A percentile compares a stretch with the other conserved stretches of the same genome.
phyloP scores from a whole-genome alignment of 2,329 filamentous ascomycete species.

The Clonostachys byssicola region DNA sequence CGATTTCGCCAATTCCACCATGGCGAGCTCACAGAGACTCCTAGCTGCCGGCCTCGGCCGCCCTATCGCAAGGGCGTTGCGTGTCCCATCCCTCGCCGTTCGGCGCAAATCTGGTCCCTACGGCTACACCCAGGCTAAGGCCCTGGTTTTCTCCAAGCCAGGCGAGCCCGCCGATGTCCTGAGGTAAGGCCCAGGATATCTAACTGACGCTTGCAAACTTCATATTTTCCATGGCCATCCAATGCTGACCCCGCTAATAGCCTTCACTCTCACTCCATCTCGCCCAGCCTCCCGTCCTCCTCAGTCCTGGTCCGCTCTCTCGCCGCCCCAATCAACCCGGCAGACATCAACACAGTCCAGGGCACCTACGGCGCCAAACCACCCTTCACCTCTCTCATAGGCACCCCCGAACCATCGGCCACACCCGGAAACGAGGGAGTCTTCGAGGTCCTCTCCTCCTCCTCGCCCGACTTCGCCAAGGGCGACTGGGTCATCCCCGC shows the following conservation, averaged over 20 bases:
- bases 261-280: constrained; percentile 73
- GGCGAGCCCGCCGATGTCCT: constrained; percentile 73
- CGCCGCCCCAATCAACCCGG: constrained; percentile 89
- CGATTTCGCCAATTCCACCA: too few relatives aligned
- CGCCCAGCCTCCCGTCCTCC: constrained; percentile 61
- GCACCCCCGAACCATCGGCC: constrained; percentile 71
- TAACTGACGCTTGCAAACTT: neutral
- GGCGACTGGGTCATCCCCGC: constrained; percentile 96
- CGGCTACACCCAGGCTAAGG: constrained; percentile 81
- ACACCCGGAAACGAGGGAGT: constrained; percentile 89
- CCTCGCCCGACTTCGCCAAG: constrained; percentile 46
- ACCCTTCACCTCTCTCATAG: constrained; percentile 68
- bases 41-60: too few relatives aligned
- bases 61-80: too few relatives aligned
- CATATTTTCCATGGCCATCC: neutral
- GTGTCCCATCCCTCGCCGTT: constrained; percentile 10
- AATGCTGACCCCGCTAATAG: constrained; percentile 21
- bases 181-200: constrained; percentile 29
- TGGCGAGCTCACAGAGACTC: too few relatives aligned
- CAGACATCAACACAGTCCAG: constrained; percentile 97
- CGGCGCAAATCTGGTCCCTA: constrained; percentile 59
- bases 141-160: constrained; percentile 70
- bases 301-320: constrained; percentile 80
- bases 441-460: constrained; percentile 76
- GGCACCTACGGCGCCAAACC: constrained; percentile 91